Evolutionary conservation across 2,329 filamentous ascomycete genomes (phyloP), one percentile per base, ranked within the genome.

Genomic region (Hypoxylon sp.): DNA sequence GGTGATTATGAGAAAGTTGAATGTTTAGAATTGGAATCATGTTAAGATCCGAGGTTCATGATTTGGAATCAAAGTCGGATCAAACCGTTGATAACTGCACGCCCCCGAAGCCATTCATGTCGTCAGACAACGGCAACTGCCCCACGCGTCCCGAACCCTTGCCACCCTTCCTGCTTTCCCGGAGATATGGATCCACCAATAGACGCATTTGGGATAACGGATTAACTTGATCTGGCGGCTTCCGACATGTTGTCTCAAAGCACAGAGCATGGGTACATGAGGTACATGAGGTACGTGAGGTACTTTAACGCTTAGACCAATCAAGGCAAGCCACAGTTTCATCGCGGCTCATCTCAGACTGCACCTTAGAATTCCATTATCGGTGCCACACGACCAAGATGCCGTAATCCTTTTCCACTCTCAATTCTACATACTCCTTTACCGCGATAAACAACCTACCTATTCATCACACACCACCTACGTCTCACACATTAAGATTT

Each of bases 21-120:
- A 54, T 27, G 8, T 14, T 55, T 3, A 19, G 9, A 27, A 29
- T 61, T n/a, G 64, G 39, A 63, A 64, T 67, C 51, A 46, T 48
- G 23, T 6, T 52, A 48, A 12, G n/a, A 61, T 41, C 23, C 9
- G 27, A 57, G 29, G 41, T 41, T n/a, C 39, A 53, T 63, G 61
- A 70, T 70, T 70, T 70, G 68, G 68, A 69, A 70, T 70, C 58
- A 68, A 27, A 11, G 41, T 57, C 50, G 43, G 52, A 59, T 46
- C 30, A 19, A 25, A 56, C 19, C 19, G 19, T 45, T 55, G 52
- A 58, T 25, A 59, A 30, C 41, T 52, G 34, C 51, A 25, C 21
- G 6, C 16, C 32, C 39, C 46, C 45, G 48, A 56, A 51, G 54
- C 32, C 25, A 12, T 58, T 46, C 50, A 70, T 65, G 68, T 65